Base-by-base conservation (phyloP, 2,329 filamentous ascomycete species). In the Plenodomus biglobosus region DNA sequence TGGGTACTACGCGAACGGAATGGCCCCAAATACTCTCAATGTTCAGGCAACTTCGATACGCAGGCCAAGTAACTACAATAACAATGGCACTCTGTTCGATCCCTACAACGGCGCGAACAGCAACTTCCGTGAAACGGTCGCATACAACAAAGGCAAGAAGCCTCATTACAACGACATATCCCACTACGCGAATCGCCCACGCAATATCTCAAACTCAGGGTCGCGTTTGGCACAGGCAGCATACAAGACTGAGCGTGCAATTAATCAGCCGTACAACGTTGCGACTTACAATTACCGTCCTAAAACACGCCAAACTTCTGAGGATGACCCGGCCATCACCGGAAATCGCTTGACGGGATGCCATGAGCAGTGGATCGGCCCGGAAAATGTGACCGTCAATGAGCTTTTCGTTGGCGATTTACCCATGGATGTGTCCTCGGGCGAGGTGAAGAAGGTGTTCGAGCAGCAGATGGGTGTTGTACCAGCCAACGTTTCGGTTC, bases 321-420 rank as follows among this genome's bases (percentile, higher is more conserved):
- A 62, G 5, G 37, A 58, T 8, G 60, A 69, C 42, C 47, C 41
- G 3, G 44, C 20, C 1, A 56, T 65, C 8, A 59, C 48, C 24
- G 42, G 56, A 8, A 61, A 71, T 32, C 24, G 24, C 8, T 38
- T 53, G 8, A 42, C 37, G 41, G 66, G 66, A 5, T 71, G 68
- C 21, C 38, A 52, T 37, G 40, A 61, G 16, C 43, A 50, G 5
- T 70, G 61, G 59, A 71, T 72, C 34, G 68, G 65, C 2, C 62
- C 63, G 5, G 48, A 58, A 5, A 69, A 68, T 37, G 34, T 54
- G 13, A 54, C 40, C 8, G 66, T 71, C 15, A 61, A 40, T 4
- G 55, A 62, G 22, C 58, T 72, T 6, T 65, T 57, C 41, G 52
- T 71, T 11, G 51, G 49, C 18, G 57, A 62, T 16, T 22, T 71